phyloP scores from a whole-genome alignment of 169 alveolate species.

The Eimeria falciformis region DNA sequence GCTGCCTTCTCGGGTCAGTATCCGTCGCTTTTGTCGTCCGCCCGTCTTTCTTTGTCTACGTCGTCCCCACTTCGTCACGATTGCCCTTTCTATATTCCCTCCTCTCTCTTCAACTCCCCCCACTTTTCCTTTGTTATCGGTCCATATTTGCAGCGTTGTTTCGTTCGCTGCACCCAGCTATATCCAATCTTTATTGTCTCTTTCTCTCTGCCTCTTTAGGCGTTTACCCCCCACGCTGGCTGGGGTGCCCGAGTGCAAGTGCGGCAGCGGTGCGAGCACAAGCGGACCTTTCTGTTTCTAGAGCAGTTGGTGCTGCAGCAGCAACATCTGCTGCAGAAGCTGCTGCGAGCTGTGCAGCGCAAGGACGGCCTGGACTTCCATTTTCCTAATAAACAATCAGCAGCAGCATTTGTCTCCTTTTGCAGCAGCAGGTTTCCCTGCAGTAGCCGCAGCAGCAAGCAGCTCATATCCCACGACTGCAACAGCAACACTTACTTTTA shows the following conservation, averaged over 20 bases:
- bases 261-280: conserved; percentile 98
- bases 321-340: conserved; percentile 82
- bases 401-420: conserved; percentile 96
- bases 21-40: not conserved
- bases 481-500: conserved; percentile 88
- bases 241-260: conserved; percentile 96
- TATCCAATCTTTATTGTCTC: no score
- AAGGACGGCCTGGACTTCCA: conserved; percentile 99
- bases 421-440: conserved; percentile 81
- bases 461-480: conserved; percentile 87
- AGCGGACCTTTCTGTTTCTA: conserved; percentile 95
- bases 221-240: conserved; percentile 97
- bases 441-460: not conserved
- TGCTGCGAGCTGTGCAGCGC: conserved; percentile 93
- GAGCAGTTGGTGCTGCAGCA: conserved; percentile 96
- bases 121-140: no score
- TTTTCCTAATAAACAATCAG: conserved; percentile 94
- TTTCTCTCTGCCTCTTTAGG: not conserved
- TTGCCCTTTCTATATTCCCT: no score
- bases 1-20: not conserved
- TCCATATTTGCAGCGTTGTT: no score
- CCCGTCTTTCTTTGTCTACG: not conserved
- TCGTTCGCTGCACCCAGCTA: no score
- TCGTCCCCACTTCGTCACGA: no score
- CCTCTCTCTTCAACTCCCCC: no score